phyloP scores from a whole-genome alignment of 2,329 filamentous ascomycete species.

The Penicillium sp. region DNA sequence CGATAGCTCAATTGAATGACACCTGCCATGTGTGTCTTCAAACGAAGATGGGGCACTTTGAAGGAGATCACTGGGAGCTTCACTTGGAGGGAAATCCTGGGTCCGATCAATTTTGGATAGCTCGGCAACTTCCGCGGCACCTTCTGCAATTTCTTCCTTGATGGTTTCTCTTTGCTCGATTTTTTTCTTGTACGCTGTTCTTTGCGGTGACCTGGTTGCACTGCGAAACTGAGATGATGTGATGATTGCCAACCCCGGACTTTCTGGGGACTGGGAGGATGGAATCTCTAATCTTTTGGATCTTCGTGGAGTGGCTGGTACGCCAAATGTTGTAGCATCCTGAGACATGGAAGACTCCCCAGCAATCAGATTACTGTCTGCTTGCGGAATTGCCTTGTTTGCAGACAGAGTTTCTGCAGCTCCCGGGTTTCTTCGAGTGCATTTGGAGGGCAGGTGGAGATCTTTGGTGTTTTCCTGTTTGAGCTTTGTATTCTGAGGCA shows the following conservation, averaged over 20 bases:
- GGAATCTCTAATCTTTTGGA: conserved; percentile 30
- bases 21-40: too few relatives aligned
- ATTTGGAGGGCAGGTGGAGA: conserved; percentile 4
- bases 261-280: conserved; percentile 41
- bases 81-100: conserved; percentile 1
- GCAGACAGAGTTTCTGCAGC: conserved; percentile 19
- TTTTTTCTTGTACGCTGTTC: conserved; percentile 5
- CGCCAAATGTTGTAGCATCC: background rate
- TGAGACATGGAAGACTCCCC: background rate
- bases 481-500: background rate
- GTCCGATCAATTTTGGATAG: background rate
- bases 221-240: conserved; percentile 30
- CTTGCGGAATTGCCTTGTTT: conserved; percentile 15
- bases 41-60: too few relatives aligned
- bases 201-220: conserved; percentile 25
- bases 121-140: conserved; percentile 5
- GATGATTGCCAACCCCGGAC: conserved; percentile 33
- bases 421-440: conserved; percentile 11
- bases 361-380: conserved; percentile 4
- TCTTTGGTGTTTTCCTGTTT: background rate
- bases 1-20: too few relatives aligned
- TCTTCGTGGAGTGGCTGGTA: conserved; percentile 32
- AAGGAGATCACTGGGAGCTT: background rate
- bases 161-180: conserved; percentile 3
- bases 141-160: conserved; percentile 18